A percentile compares a stretch with the other conserved stretches of the same genome.
phyloP scores from a whole-genome alignment of 2,329 filamentous ascomycete species.

The Cytospora piceicola region DNA sequence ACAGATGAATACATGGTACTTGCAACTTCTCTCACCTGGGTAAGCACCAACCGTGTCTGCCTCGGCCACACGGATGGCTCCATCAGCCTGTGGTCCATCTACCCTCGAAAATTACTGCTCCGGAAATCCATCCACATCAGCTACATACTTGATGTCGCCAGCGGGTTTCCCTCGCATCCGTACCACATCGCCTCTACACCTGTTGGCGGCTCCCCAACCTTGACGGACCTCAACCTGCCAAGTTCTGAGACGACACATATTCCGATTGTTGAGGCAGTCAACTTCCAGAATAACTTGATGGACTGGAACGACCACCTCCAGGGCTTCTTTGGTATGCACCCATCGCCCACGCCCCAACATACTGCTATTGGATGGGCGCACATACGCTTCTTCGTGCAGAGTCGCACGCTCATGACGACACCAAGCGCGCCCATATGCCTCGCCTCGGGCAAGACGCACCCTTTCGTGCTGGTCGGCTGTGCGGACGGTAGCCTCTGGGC shows the following conservation, averaged over 20 bases:
- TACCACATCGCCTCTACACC: conserved; percentile 60
- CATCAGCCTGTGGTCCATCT: conserved; percentile 60
- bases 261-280: conserved; percentile 50
- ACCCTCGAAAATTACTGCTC: conserved; percentile 52
- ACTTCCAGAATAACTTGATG: conserved; percentile 57
- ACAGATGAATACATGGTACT: conserved; percentile 51
- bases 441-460: conserved; percentile 54
- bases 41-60: conserved; percentile 57
- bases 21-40: conserved; percentile 59
- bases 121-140: conserved; percentile 59
- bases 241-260: conserved; percentile 58
- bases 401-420: conserved; percentile 55
- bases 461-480: conserved; percentile 57
- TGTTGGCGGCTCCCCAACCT: conserved; percentile 55
- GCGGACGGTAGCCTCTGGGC: conserved; percentile 58
- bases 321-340: conserved; percentile 57
- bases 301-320: conserved; percentile 60
- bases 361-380: conserved; percentile 58
- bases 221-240: conserved; percentile 58
- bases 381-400: conserved; percentile 55
- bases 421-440: conserved; percentile 57
- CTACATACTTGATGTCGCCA: conserved; percentile 57
- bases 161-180: conserved; percentile 60
- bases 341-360: conserved; percentile 57
- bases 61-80: conserved; percentile 62